Conservation (phyloP, 371 early-diverging fungal genomes). For the Choanephora cucurbitarum region DNA sequence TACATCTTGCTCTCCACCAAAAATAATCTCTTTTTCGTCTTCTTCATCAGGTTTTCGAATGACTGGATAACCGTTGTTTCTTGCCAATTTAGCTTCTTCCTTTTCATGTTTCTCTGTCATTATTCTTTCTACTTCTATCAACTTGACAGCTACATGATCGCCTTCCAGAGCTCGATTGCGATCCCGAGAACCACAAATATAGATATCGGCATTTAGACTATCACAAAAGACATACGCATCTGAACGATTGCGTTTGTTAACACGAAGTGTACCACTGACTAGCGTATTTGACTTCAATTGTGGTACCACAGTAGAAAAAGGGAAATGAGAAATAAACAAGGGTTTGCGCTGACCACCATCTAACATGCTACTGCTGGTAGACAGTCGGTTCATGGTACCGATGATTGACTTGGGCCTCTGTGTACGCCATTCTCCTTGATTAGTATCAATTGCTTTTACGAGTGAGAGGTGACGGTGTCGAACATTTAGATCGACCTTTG, state of each 20-base stretch:
- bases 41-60: slow-evolving; percentile 52
- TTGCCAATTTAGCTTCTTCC: slow-evolving; percentile 49
- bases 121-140: slow-evolving; percentile 69
- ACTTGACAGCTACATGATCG: slow-evolving; percentile 79
- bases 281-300: slow-evolving; percentile 44
- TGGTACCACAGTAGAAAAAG: slow-evolving; percentile 52
- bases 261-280: slow-evolving; percentile 74
- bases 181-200: slow-evolving; percentile 72
- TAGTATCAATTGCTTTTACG: neutral
- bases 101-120: slow-evolving; percentile 53
- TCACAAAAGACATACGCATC: slow-evolving; percentile 86
- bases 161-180: slow-evolving; percentile 90
- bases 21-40: slow-evolving; percentile 55
- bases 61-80: slow-evolving; percentile 46
- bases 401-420: slow-evolving; percentile 15
- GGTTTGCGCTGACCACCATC: slow-evolving; percentile 43
- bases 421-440: slow-evolving; percentile 4
- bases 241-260: slow-evolving; percentile 78
- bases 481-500: slow-evolving; percentile 20
- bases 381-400: slow-evolving; percentile 4
- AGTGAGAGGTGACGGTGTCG: neutral
- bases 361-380: slow-evolving; percentile 5
- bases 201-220: slow-evolving; percentile 68
- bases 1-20: slow-evolving; percentile 55
- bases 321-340: slow-evolving; percentile 54